Evolutionary conservation across 768 basidiomycete genomes (phyloP).

Genomic region (Russula compacta): DNA sequence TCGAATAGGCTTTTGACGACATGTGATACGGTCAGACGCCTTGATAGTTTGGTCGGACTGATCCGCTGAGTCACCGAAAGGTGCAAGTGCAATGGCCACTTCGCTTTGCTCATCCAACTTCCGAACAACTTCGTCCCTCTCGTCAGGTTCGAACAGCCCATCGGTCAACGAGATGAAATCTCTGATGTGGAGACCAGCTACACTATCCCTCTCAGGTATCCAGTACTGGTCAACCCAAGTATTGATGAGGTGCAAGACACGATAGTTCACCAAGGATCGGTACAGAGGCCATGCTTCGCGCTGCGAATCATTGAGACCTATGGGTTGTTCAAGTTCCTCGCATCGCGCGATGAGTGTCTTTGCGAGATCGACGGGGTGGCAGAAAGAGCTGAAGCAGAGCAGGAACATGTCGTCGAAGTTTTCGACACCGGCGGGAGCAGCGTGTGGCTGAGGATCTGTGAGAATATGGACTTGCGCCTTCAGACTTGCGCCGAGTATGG

Average conservation of each 20-base stretch:
- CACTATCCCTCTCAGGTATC: slow-evolving; percentile 4
- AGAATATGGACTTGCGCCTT: slow-evolving; percentile 1
- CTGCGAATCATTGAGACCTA: not conserved
- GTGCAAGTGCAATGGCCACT: slow-evolving; percentile 2
- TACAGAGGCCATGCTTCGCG: slow-evolving; percentile 3
- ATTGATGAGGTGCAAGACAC: slow-evolving; percentile 6
- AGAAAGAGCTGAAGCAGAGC: slow-evolving; percentile 10
- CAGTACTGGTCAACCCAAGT: slow-evolving; percentile 12
- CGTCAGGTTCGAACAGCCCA: not conserved
- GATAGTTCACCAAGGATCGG: not conserved
- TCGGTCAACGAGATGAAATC: not conserved
- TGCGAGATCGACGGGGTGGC: slow-evolving; percentile 5
- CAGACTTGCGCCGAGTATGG: slow-evolving; percentile 9
- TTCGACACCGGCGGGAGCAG: not conserved
- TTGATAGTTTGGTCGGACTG: not conserved
- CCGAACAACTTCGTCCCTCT: slow-evolving; percentile 1
- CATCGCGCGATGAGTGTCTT: slow-evolving; percentile 8
- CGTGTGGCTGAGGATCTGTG: slow-evolving; percentile 8
- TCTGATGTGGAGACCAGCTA: slow-evolving; percentile 13
- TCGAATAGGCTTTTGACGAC: slow-evolving; percentile 5
- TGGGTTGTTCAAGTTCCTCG: slow-evolving; percentile 3
- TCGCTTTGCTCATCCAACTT: slow-evolving; percentile 3
- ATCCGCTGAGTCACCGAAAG: not conserved
- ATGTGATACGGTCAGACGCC: not conserved
- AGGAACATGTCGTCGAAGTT: slow-evolving; percentile 3